Evolutionary conservation across 2,329 filamentous ascomycete species (phyloP), one percentile per base, ranked within the genome.

Genomic region (Colletotrichum tropicale): DNA sequence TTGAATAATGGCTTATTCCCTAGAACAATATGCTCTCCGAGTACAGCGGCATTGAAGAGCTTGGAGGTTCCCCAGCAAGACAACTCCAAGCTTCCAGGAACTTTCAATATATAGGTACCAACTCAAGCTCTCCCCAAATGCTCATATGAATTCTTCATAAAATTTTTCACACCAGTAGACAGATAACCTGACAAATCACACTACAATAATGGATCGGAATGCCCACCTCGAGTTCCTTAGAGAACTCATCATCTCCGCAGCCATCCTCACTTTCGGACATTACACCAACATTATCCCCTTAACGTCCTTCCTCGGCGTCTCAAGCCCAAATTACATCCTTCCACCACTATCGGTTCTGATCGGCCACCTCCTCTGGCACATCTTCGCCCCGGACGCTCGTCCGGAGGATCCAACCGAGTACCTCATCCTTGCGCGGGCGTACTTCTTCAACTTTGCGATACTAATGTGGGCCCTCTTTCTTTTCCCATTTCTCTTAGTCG

Each of bases 1-100:
- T 48, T 21, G n/a, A 10, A 21, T 3, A 4, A 48, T 48, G 9
- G 6, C 0, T 48, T 48, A 18, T 48, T 48, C 43, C 43, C 43
- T 21, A 1, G 18, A 6, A 21, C 6, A 48, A 13, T n/a, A 43
- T 43, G 38, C 18, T 4, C 18, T 48, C 0, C 10, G 0, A 48
- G 18, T 21, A 2, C 43, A 48, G 18, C 18, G 43, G 18, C 18
- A 48, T n/a, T 48, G 43, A 48, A 13, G 43, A 48, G 6, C 43
- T 21, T 21, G 18, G 0, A n/a, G 43, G n/a, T 4, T 48, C 1
- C 18, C 38, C 18, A 48, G 18, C 1, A 1, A 12, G 18, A n/a
- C 9, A 21, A 3, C 43, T 48, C 1, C 9, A 48, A 21, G 4
- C n/a, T n/a, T 48, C 10, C 18, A 21, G 0, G 18, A 48, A 21